Conservation (phyloP, 805 yeast species). For the Saturnispora halmiae region DNA sequence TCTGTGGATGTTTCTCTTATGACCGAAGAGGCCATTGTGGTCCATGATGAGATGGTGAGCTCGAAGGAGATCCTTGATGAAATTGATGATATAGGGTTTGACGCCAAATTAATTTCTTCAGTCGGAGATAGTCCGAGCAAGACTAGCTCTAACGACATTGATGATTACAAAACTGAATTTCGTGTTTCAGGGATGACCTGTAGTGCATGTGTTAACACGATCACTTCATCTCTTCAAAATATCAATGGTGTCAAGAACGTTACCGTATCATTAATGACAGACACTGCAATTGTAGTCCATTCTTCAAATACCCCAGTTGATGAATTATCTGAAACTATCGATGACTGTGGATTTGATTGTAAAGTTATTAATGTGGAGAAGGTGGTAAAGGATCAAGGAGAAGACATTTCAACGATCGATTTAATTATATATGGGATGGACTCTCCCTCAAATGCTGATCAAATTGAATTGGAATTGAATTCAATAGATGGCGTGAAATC, state of each 20-base stretch:
- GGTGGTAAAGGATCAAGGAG: constrained; percentile 6
- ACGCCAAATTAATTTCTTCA: constrained; percentile 22
- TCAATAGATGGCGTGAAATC: constrained; percentile 38
- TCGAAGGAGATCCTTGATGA: constrained; percentile 35
- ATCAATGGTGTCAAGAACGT: constrained; percentile 29
- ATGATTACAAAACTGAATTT: constrained; percentile 4
- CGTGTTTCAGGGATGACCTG: constrained; percentile 69
- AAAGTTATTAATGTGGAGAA: constrained; percentile 34
- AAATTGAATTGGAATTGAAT: constrained; percentile 41
- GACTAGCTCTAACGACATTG: neutral
- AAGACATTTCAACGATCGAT: constrained; percentile 14
- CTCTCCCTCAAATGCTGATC: constrained; percentile 43
- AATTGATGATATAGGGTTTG: constrained; percentile 71
- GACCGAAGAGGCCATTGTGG: constrained; percentile 62
- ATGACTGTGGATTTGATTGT: constrained; percentile 41
- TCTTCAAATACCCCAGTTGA: constrained; percentile 24
- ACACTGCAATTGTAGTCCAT: constrained; percentile 54
- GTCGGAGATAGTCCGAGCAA: neutral
- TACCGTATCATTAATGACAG: constrained; percentile 63
- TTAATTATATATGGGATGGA: constrained; percentile 53
- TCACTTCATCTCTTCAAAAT: constrained; percentile 37
- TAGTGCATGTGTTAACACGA: constrained; percentile 54
- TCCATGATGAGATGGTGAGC: constrained; percentile 33
- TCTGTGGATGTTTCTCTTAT: constrained; percentile 57
- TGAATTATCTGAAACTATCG: constrained; percentile 35